phyloP scores from a whole-genome alignment of 768 basidiomycete genomes.

The Glaciozyma antarctica region DNA sequence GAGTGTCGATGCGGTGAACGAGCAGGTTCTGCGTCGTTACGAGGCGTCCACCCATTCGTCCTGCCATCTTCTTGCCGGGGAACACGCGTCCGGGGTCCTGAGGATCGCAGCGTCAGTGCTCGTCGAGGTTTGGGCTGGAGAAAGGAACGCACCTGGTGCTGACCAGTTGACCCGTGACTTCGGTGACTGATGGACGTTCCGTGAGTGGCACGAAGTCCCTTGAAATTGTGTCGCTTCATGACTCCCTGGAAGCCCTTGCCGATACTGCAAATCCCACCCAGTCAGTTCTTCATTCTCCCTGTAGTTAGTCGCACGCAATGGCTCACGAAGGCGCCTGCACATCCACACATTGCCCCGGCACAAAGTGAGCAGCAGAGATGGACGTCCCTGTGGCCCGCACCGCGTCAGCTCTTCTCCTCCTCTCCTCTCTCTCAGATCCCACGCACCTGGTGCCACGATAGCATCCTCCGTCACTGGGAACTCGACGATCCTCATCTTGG shows the following conservation, averaged over 20 bases:
- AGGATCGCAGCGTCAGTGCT: constrained; percentile 10
- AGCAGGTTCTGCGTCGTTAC: constrained; percentile 78
- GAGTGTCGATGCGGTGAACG: constrained; percentile 77
- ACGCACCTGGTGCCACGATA: constrained; percentile 69
- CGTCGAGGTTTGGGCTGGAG: background rate
- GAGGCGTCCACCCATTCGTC: constrained; percentile 74
- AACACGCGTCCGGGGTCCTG: constrained; percentile 93
- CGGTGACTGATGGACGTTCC: constrained; percentile 94
- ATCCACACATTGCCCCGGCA: constrained; percentile 93
- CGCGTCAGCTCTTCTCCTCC: background rate
- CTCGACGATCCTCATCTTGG: constrained; percentile 77
- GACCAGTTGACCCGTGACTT: constrained; percentile 83
- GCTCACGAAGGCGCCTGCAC: constrained; percentile 81
- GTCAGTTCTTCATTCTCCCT: background rate
- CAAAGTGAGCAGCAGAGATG: constrained; percentile 84
- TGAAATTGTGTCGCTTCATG: constrained; percentile 94
- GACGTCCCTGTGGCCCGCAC: constrained; percentile 56
- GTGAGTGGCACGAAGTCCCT: constrained; percentile 83
- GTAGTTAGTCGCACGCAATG: background rate
- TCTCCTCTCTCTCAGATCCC: background rate
- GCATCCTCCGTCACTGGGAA: constrained; percentile 84
- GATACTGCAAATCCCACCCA: constrained; percentile 49
- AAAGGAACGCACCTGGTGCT: constrained; percentile 63
- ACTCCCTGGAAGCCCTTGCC: constrained; percentile 95
- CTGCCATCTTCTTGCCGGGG: constrained; percentile 98